These are phyloP conservation scores for Penicillium sp. DNA, from an alignment of 2,329 filamentous ascomycete genomes.

Conservation along the genomic window DNA sequence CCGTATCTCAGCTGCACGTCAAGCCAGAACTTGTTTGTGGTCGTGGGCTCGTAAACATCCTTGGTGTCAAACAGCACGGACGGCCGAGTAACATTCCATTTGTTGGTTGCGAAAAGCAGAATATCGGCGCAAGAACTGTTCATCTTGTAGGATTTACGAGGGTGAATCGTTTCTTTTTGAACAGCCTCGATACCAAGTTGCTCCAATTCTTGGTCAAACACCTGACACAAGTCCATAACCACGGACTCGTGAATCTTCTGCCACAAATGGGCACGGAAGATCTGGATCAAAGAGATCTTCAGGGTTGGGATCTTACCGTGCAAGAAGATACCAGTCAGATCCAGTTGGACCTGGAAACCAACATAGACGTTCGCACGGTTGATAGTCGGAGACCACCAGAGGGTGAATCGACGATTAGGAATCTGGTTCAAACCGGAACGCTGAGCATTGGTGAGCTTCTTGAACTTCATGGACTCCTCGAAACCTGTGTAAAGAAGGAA, in stretches of 20 bases:
- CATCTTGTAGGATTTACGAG: slow-evolving; percentile 99
- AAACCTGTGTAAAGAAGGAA: slow-evolving; percentile 40
- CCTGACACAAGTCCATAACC: slow-evolving; percentile 98
- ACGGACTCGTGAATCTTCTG: slow-evolving; percentile 99
- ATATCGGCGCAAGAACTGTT: slow-evolving; percentile 99
- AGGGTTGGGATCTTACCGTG: slow-evolving; percentile 98
- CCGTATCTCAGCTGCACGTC: slow-evolving; percentile 96
- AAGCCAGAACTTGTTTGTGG: slow-evolving; percentile 99
- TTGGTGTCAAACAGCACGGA: slow-evolving; percentile 95
- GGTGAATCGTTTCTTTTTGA: slow-evolving; percentile 98
- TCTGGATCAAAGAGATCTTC: slow-evolving; percentile 97
- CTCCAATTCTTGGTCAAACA: slow-evolving; percentile 96
- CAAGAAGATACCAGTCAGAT: slow-evolving; percentile 97
- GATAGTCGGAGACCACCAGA: slow-evolving; percentile 96
- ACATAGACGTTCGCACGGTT: slow-evolving; percentile 97
- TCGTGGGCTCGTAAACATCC: slow-evolving; percentile 88
- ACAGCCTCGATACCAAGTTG: slow-evolving; percentile 95
- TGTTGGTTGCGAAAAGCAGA: slow-evolving; percentile 92
- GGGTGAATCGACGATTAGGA: slow-evolving; percentile 94
- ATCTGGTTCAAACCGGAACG: slow-evolving; percentile 97
- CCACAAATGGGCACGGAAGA: slow-evolving; percentile 99
- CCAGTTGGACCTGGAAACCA: slow-evolving; percentile 97
- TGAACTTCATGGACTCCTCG: slow-evolving; percentile 81
- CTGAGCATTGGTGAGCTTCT: slow-evolving; percentile 97
- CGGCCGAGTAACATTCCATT: slow-evolving; percentile 96